A percentile compares a stretch with the other conserved stretches of the same genome.
Conservation (phyloP, 352 stramenopile genomes). For the Pythium brassicae region DNA sequence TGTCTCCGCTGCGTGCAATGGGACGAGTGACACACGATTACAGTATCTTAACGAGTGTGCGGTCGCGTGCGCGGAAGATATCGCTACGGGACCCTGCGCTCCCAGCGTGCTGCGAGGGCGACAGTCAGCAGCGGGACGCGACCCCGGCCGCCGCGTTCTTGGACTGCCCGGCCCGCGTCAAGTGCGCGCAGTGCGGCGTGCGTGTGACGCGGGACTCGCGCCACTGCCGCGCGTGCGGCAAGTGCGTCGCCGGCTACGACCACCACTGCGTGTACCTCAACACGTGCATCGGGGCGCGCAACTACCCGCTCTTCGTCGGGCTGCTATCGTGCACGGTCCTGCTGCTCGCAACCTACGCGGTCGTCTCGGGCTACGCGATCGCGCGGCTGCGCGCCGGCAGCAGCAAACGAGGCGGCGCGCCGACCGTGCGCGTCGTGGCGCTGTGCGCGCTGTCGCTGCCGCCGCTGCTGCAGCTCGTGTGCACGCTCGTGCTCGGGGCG, state of each 20-base stretch:
- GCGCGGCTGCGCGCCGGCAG: conserved; percentile 12
- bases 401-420: conserved; percentile 2
- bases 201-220: conserved; percentile 35
- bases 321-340: conserved; percentile 54
- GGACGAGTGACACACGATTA: neutral
- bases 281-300: conserved; percentile 87
- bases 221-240: conserved; percentile 93
- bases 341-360: conserved; percentile 48
- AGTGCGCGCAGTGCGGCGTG: conserved; percentile 35
- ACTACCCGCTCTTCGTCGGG: conserved; percentile 57
- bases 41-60: neutral
- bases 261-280: conserved; percentile 96
- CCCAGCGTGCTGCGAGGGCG: conserved; percentile 10
- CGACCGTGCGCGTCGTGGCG: conserved; percentile 12
- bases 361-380: conserved; percentile 43
- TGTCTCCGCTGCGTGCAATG: conserved; percentile 21
- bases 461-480: conserved; percentile 52
- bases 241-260: conserved; percentile 92
- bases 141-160: neutral
- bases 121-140: neutral
- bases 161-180: conserved; percentile 11
- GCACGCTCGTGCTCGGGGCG: conserved; percentile 42
- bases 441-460: conserved; percentile 36
- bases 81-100: conserved; percentile 43
- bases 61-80: conserved; percentile 26